These are phyloP conservation scores for Quercus lobata DNA, from an alignment of 331 rosid genomes.

Conservation along the genomic window DNA sequence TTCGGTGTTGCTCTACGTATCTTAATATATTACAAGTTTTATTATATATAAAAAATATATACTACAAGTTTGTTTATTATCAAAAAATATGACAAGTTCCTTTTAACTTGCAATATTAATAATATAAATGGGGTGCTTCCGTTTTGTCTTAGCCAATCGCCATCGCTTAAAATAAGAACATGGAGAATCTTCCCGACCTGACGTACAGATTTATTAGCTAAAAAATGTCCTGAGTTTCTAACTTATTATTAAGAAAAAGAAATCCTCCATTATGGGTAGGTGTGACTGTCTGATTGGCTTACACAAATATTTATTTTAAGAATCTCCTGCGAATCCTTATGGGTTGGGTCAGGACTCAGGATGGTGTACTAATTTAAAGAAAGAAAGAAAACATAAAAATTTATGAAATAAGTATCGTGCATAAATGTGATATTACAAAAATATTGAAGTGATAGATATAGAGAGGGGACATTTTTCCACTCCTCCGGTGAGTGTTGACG, in stretches of 20 bases:
- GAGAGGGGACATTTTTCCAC: no score
- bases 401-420: neutral
- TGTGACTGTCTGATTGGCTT: neutral
- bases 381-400: no score
- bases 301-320: neutral
- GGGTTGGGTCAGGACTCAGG: neutral
- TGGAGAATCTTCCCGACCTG: slow-evolving; percentile 10
- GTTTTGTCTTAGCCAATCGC: neutral
- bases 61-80: no score
- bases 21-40: neutral
- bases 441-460: neutral
- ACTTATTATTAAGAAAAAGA: neutral
- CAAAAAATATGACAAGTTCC: no score
- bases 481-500: no score
- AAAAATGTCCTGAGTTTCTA: no score
- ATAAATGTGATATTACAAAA: neutral
- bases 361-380: no score
- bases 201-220: no score
- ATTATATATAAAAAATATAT: no score
- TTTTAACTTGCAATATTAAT: neutral
- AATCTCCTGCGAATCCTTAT: neutral
- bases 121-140: neutral
- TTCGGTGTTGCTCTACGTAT: neutral
- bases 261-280: neutral
- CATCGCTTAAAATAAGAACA: neutral